Evolutionary conservation across 2,329 filamentous ascomycete species (phyloP).

Genomic region (Fusarium oligoseptatum): DNA sequence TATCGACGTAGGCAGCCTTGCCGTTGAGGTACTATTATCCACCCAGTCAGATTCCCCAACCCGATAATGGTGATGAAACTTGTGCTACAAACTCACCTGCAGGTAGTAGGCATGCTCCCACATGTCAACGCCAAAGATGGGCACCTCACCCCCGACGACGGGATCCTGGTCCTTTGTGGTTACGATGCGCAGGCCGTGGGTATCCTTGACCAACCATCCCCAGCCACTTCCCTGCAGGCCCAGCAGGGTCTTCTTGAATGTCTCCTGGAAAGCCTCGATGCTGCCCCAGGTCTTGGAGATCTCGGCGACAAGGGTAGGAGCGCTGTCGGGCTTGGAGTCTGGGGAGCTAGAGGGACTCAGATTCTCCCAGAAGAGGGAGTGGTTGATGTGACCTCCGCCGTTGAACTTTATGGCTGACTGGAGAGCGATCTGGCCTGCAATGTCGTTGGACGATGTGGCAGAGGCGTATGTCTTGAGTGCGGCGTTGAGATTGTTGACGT

Average conservation of each 20-base stretch:
- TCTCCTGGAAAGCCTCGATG: constrained; percentile 73
- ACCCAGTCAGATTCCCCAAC: constrained; percentile 15
- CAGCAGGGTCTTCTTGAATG: constrained; percentile 75
- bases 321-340: constrained; percentile 68
- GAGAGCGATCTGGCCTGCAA: constrained; percentile 75
- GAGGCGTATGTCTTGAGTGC: constrained; percentile 71
- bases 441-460: constrained; percentile 68
- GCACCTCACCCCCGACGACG: constrained; percentile 72
- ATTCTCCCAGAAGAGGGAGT: constrained; percentile 93
- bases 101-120: constrained; percentile 96
- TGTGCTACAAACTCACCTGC: constrained; percentile 65
- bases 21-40: constrained; percentile 76
- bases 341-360: constrained; percentile 72
- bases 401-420: constrained; percentile 85
- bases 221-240: constrained; percentile 87
- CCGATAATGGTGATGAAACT: background rate
- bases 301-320: constrained; percentile 70
- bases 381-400: constrained; percentile 93
- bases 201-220: constrained; percentile 85
- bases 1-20: constrained; percentile 80
- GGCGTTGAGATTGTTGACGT: constrained; percentile 81
- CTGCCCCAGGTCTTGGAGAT: constrained; percentile 78
- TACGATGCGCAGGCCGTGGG: constrained; percentile 73
- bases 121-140: constrained; percentile 86
- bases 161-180: constrained; percentile 92